Base-by-base conservation (phyloP, 2,329 filamentous ascomycete genomes). In the Botrytis fragariae region DNA sequence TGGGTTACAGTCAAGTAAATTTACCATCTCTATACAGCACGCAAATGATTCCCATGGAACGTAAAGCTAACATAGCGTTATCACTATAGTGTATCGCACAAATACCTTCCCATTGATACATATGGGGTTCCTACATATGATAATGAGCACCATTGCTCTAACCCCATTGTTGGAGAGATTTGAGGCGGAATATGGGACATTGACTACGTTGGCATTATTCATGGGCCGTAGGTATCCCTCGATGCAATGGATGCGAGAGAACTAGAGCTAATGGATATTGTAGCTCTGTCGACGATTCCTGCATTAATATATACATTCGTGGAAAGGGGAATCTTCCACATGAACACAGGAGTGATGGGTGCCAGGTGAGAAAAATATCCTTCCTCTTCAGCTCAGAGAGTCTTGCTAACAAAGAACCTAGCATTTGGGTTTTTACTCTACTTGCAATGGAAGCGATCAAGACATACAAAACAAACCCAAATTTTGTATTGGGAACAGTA, bases 31-130 rank as follows among this genome's bases (percentile, higher is more conserved):
- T 35, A 44, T 9, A 32, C 18, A 37, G 68, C 8, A 63, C 20
- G 63, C 22, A 54, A 37, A 20, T 59, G 18, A 14, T 70, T 64
- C 14, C 32, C 25, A 48, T 64, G 67, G 29, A 59, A 12, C 4
- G 16, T 37, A 20, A 45, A 39, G 70, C 70, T 72, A 67, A 72
- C 44, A 10, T 67, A 18, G 8, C 1, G 1, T 32, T 39, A n/a
- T 35, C 32, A 3, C 71, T 77, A 22, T 44, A 97, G 95, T 97
- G 85, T 95, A 98, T 83, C 91, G 96, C 75, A 87, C 97, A 51
- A 98, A 97, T 81, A 97, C 95, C 0, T 99, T 94, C 80, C 94
- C 95, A 0, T 85, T 99, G 73, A 90, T 98, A 74, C 96, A 99
- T 81, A 83, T 90, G 62, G 92, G 92, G 78, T 87, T 97, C 81